Evolutionary conservation across 352 stramenopile genomes (phyloP), one percentile per base, ranked within the genome.

Genomic region (Phytophthora pini): DNA sequence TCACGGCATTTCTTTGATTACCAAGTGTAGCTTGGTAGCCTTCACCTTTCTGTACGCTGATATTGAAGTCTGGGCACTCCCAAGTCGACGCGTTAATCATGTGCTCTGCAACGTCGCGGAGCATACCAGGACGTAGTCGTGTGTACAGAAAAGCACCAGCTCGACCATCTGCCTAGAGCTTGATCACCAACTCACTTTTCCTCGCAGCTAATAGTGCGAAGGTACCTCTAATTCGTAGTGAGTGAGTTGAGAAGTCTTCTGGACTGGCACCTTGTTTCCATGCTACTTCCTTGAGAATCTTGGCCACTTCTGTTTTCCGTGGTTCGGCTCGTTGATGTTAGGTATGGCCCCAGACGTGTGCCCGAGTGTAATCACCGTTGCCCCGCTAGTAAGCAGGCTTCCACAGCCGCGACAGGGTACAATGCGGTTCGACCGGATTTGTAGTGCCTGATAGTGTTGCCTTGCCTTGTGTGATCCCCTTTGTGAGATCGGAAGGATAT

Each of bases 181-280:
- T 31, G 36, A 69, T 70, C 22, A 76, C 56, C n/a, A 61, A 46
- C 22, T 70, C 68, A n/a, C 56, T 72, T 53, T 72, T 72, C 13
- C 68, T 58, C 10, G 62, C 53, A 20, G 54, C 56, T 1, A 73
- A 63, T 32, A 76, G 55, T 1, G 55, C 58, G 29, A 58, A 76
- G 39, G 58, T 50, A 8, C 62, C 63, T 8, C 63, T 63, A 7
- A 68, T 73, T 4, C 58, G 20, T 5, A 69, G 36, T 10, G 62
- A 76, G 17, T 20, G 36, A n/a, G 38, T 52, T 15, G 32, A 46
- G 6, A 48, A 61, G 0, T 49, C 31, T 11, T 13, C 22, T 0
- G 41, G 27, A 5, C 38, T 9, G 8, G 56, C 17, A 29, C 54
- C 59, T 63, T 62, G 27, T 1, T 1, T n/a, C 49, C n/a, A 2